Conservation (phyloP, 768 basidiomycete genomes). For the Daedalea quercina region DNA sequence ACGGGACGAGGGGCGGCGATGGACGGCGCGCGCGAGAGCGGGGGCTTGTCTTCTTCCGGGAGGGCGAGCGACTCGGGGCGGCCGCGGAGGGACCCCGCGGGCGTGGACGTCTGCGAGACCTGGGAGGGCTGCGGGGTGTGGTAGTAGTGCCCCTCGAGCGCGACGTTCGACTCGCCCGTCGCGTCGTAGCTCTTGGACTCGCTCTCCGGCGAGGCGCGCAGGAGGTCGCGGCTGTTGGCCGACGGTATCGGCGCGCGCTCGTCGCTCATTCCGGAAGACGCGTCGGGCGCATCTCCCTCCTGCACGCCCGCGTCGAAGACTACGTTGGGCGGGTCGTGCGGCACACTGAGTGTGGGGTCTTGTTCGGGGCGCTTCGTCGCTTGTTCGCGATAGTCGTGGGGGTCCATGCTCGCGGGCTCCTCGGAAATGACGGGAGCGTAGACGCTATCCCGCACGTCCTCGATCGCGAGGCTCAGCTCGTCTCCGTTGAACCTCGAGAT, state of each 20-base stretch:
- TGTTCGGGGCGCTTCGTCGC: not conserved
- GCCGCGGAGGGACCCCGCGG: not conserved
- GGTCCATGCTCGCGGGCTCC: not conserved
- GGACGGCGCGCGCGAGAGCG: not conserved
- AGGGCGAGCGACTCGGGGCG: not conserved
- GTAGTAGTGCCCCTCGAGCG: constrained; percentile 22
- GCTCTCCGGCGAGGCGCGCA: constrained; percentile 8
- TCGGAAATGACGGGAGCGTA: constrained; percentile 4
- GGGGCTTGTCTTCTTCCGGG: not conserved
- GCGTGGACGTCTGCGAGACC: not conserved
- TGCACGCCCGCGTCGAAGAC: constrained; percentile 2
- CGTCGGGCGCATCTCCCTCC: not conserved
- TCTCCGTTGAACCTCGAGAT: constrained; percentile 87
- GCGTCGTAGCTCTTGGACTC: constrained; percentile 19
- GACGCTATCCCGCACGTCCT: constrained; percentile 56
- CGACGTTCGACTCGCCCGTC: constrained; percentile 19
- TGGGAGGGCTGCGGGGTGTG: constrained; percentile 13
- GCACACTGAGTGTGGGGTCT: not conserved
- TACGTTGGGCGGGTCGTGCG: not conserved
- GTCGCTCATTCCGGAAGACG: too few species aligned
- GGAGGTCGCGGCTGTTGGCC: constrained; percentile 10
- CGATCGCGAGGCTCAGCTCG: constrained; percentile 54
- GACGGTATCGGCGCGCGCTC: not conserved
- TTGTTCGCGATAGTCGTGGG: not conserved
- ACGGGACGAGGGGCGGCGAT: not conserved